Conservation (phyloP, 768 basidiomycete genomes). For the Termitomyces sp. region DNA sequence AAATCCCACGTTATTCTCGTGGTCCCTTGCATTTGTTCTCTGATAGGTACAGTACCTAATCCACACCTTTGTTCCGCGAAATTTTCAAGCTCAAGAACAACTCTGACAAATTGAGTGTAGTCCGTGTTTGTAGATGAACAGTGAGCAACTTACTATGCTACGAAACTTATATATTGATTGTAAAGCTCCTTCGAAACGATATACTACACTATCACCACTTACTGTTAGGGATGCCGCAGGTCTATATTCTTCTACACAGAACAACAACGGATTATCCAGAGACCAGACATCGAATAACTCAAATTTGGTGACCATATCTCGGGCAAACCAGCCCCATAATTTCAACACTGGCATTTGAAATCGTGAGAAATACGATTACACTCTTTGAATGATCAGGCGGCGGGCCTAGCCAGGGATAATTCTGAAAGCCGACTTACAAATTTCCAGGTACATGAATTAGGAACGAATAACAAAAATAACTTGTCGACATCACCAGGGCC, state of each 20-base stretch:
- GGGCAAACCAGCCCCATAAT: conserved; percentile 91
- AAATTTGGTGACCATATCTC: conserved; percentile 84
- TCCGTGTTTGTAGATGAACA: not conserved
- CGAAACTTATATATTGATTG: not conserved
- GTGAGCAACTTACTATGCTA: not conserved
- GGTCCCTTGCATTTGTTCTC: not conserved
- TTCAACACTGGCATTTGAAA: too few relatives aligned
- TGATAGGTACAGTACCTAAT: not conserved
- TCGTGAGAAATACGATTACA: too few relatives aligned
- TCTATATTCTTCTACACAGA: conserved; percentile 95
- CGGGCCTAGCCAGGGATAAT: not conserved
- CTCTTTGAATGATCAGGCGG: not conserved
- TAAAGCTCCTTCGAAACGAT: not conserved
- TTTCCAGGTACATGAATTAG: not conserved
- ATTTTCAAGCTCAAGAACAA: not conserved
- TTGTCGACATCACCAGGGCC: not conserved
- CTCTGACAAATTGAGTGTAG: not conserved
- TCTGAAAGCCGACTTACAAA: not conserved
- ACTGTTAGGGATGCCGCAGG: conserved; percentile 91
- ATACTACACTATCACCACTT: conserved; percentile 24
- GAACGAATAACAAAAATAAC: not conserved
- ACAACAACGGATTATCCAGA: conserved; percentile 87
- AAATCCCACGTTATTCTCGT: not conserved
- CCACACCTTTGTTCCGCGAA: not conserved
- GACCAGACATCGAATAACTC: conserved; percentile 76